Base-by-base conservation (phyloP, 1,284 basidiomycete species). In the Gymnopus androsaceus region DNA sequence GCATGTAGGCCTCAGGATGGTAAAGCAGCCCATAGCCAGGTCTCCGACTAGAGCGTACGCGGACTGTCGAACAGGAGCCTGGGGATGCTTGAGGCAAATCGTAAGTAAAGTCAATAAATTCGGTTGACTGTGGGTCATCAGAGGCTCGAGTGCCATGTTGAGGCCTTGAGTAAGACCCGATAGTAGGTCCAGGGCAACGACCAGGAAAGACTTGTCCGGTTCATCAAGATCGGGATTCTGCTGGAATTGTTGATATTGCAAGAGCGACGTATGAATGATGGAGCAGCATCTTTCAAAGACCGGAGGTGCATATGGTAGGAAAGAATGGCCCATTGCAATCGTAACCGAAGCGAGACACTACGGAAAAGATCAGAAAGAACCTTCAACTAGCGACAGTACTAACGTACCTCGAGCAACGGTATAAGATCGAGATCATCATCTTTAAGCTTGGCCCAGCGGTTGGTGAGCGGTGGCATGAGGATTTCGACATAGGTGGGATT, bases 11-110 rank as follows among this genome's bases (percentile, higher is more conserved):
- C 92, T 85, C 62, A 99, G 80, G 21, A 98, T 75, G 17, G 80
- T 74, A 72, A 95, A 95, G 74, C 94, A 95, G 54, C 93, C 92
- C 84, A 99, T 98, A 15, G 97, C 95, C 75, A 98, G 85, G 72
- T 99, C 97, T 30, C 97, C 97, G 34, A 99, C 88, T 14, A 99
- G 85, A 14, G 97, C 97, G 69, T 98, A 98, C 4, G 95, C 95
- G 0, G 94, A 96, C 73, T 99, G 97, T 55, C 96, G 84, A 4
- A 99, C 94, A 0, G 95, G 88, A 28, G 95, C 90, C 72, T 98
- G 94, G 37, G 92, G 92, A 74, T 98, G 94, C 76, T 93, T 94
- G 55, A 98, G 75, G 72, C 94, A 96, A 44, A 92, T 78, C 2
- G 89, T 88, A 47, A 97, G 81, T 57, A 97, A 73, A 55, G 83